Evolutionary conservation across 495 filamentous ascomycete genomes (phyloP).

Genomic region (Hypoxylon subgilvum): DNA sequence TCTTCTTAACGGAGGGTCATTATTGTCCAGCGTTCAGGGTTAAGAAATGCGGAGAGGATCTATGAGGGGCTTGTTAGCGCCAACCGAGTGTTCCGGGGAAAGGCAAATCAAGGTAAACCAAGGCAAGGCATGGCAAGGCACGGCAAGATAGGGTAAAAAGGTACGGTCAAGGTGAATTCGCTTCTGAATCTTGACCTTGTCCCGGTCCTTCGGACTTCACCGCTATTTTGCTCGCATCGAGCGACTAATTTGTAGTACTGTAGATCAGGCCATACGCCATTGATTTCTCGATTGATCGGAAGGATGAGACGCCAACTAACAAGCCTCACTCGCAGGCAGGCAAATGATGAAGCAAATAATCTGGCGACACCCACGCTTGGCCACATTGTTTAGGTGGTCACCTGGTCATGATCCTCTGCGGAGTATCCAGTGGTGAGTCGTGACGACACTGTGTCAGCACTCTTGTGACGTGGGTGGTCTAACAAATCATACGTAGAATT

Average conservation of each 20-base stretch:
- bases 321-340: too few species aligned
- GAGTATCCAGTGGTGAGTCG: conserved; percentile 12
- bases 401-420: conserved; percentile 22
- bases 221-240: conserved; percentile 18
- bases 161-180: not conserved
- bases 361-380: conserved; percentile 1
- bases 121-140: too few species aligned
- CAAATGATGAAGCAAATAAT: not conserved
- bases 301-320: too few species aligned
- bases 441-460: conserved; percentile 6
- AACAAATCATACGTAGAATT: conserved; percentile 17
- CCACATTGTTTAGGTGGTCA: conserved; percentile 17
- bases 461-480: not conserved
- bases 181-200: conserved; percentile 8
- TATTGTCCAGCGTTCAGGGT: not conserved
- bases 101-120: not conserved
- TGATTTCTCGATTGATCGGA: not conserved
- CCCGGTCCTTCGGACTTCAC: conserved; percentile 23
- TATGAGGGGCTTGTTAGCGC: conserved; percentile 1
- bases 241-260: not conserved
- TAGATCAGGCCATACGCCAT: conserved; percentile 4
- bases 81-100: conserved; percentile 18
- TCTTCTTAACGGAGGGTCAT: not conserved
- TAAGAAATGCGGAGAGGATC: conserved; percentile 7
- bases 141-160: too few species aligned